Percentiles rank a stretch among this genome's conserved stretches.
Conservation (phyloP, 2,329 filamentous ascomycete species). For the Clathrospora elynae region DNA sequence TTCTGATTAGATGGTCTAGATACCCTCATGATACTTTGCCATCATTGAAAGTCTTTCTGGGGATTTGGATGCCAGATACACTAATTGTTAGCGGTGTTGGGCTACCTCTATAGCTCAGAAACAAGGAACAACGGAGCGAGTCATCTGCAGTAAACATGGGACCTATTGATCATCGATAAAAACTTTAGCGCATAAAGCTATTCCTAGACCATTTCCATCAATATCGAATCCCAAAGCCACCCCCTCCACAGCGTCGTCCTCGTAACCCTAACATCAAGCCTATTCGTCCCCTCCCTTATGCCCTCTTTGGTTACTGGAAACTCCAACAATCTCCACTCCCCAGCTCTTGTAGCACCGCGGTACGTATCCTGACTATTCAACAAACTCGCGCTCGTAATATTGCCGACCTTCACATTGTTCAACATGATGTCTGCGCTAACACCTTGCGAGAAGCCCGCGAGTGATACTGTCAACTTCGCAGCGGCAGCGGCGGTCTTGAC, state of each 20-base stretch:
- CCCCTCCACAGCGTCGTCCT: constrained; percentile 48
- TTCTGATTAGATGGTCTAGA: too few relatives aligned
- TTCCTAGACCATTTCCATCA: constrained; percentile 44
- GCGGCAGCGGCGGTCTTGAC: constrained; percentile 33
- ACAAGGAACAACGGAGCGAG: too few relatives aligned
- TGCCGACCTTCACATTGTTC: constrained; percentile 50
- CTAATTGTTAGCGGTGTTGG: too few relatives aligned
- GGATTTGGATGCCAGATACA: too few relatives aligned
- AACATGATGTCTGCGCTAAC: constrained; percentile 50
- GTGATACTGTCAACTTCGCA: constrained; percentile 51
- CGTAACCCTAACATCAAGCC: constrained; percentile 47
- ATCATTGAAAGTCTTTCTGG: too few relatives aligned
- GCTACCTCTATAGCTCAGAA: too few relatives aligned
- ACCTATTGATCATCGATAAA: too few relatives aligned
- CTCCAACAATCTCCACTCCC: constrained; percentile 57
- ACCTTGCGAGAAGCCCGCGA: constrained; percentile 55
- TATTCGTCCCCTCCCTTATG: constrained; percentile 45
- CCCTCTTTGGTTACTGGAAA: constrained; percentile 39
- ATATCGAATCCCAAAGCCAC: constrained; percentile 52
- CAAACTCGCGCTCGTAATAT: constrained; percentile 48
- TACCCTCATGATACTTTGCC: too few relatives aligned
- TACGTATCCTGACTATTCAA: constrained; percentile 55
- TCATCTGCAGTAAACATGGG: too few relatives aligned
- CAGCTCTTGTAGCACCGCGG: constrained; percentile 54
- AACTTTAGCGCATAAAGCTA: too few relatives aligned